Evolutionary conservation across 768 basidiomycete species (phyloP).

Genomic region (Auricularia cornea): DNA sequence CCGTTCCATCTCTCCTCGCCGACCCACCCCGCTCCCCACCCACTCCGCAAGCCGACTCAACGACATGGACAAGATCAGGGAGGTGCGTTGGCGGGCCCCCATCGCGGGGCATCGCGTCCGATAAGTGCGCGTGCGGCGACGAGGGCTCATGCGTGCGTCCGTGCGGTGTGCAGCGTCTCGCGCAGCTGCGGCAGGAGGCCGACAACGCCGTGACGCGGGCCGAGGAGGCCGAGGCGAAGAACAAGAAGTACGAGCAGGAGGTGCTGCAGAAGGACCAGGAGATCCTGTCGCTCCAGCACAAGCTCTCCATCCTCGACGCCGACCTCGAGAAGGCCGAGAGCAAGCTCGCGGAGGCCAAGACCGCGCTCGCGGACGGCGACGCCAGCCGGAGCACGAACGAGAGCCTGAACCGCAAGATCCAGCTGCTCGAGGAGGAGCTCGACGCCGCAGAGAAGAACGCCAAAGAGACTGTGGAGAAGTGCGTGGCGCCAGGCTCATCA

Average conservation of each 20-base stretch:
- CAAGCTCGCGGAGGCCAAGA: constrained; percentile 59
- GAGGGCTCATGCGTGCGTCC: too few species aligned
- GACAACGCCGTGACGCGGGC: constrained; percentile 75
- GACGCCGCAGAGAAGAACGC: constrained; percentile 93
- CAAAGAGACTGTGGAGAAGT: constrained; percentile 97
- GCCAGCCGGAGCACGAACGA: constrained; percentile 64
- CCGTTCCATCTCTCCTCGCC: too few species aligned
- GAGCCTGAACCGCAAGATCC: constrained; percentile 70
- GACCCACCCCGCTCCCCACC: background rate
- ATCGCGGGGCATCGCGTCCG: background rate
- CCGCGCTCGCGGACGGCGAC: constrained; percentile 57
- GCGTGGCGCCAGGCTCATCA: constrained; percentile 34
- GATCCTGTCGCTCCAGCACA: constrained; percentile 69
- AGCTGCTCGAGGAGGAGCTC: constrained; percentile 89
- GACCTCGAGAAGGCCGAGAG: constrained; percentile 66
- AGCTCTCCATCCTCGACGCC: constrained; percentile 51
- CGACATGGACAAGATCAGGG: constrained; percentile 37
- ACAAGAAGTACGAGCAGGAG: constrained; percentile 66
- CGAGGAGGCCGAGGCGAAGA: constrained; percentile 77
- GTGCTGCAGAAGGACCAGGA: constrained; percentile 81
- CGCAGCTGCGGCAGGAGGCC: constrained; percentile 70
- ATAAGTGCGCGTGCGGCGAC: background rate
- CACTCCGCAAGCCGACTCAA: background rate
- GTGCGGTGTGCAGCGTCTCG: constrained; percentile 40
- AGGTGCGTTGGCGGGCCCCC: constrained; percentile 21